Base-by-base conservation (phyloP, 768 basidiomycete species). In the Lactarius vividus region DNA sequence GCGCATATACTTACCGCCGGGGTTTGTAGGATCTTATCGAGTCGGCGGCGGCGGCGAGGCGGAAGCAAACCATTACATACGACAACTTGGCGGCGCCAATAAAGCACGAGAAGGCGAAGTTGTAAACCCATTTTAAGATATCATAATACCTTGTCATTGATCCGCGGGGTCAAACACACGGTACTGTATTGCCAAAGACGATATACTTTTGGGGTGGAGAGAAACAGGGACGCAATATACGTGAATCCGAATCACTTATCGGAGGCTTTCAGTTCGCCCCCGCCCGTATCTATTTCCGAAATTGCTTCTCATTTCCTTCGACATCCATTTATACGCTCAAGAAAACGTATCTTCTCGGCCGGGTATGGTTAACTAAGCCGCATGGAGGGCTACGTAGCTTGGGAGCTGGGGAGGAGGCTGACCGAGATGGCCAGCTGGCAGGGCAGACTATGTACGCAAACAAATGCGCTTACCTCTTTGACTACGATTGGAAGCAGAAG, bases 61-160 rank as follows among this genome's bases (percentile, higher is more conserved):
- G 52, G 23, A 58, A 59, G 44, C 35, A 59, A 35, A 64, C 46
- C 31, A 23, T 64, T 9, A 20, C 33, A n/a, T 56, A 56, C 13
- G 55, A 56, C 18, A 9, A 56, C 55, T 6, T 56, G 31, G 55
- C 31, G 6, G 55, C 28, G 9, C 18, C 29, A 29, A 56, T 4
- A 3, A 29, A 35, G 4, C 29, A 20, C 31, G n/a, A 56, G 13
- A 56, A 56, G 31, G 55, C 55, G 33, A 56, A 56, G 55, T 56
- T 56, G 31, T 56, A 26, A 56, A 28, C 2, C n/a, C 11, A 46
- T 11, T n/a, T 10, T 11, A n/a, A 9, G 18, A 11, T 7, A 23
- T 52, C 44, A 46, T 10, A 9, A 23, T n/a, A 46, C 6, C 13
- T 15, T 15, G 26, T 49, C 46, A 49, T 23, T 23, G 46, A 20